Evolutionary conservation across 2,329 filamentous ascomycete genomes (phyloP), one percentile per base, ranked within the genome.

Genomic region (Ceratocystis eucalypticola): DNA sequence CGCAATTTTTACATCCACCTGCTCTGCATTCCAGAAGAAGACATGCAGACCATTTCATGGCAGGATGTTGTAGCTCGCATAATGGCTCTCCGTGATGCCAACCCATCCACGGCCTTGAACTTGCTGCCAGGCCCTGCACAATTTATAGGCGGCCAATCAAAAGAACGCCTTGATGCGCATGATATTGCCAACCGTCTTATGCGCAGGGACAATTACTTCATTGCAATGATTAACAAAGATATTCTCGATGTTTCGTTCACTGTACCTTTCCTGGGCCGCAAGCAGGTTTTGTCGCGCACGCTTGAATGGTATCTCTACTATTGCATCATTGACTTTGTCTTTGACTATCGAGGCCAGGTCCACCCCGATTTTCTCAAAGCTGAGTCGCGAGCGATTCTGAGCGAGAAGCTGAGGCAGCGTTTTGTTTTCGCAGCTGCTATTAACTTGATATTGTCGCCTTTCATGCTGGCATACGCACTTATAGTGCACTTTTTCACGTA

Each of bases 121-220:
- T 77, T 84, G 68, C 80, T 81, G 0, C 76, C 77, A 2, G 76
- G 75, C 5, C 76, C 83, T 67, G 79, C 82, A 2, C 77, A 76
- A n/a, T 85, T 79, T 70, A 80, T 93, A 69, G 88, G 89, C 59
- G 91, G 86, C 67, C 91, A 95, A 73, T 95, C 91, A 25, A 96
- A 96, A 74, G 91, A 97, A 76, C 84, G 93, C 69, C 86, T 99
- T 71, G 94, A 96, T 75, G 94, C 94, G 10, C 91, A 96, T 72
- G 94, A 96, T 72, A 97, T 99, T 74, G 94, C 94, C 5, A 99
- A 97, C 73, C 85, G 94, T 41, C 77, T 99, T 59, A 97, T 99
- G 94, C 87, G 94, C 68, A 88, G 90, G 72, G 93, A 96, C 69
- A 99, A 99, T 72, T 99, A 96, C 72, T 83, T 96, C 69, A 96